Evolutionary conservation across 305 asterid genomes (phyloP).

Genomic region (Solanum hybrid): DNA sequence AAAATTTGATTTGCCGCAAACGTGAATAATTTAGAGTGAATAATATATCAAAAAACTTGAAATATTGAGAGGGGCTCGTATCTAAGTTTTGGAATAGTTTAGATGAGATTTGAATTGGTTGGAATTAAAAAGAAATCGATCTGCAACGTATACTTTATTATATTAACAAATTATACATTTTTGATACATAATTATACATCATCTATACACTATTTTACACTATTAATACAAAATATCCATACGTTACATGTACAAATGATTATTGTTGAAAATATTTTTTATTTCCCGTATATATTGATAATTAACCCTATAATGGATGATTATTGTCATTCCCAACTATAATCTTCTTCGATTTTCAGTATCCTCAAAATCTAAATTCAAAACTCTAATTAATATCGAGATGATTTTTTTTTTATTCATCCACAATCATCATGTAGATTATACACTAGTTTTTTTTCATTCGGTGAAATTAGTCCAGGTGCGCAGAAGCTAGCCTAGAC

Average conservation of each 20-base stretch:
- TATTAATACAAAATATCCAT: too few relatives aligned
- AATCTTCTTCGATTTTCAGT: not conserved
- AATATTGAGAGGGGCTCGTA: not conserved
- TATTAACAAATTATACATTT: too few relatives aligned
- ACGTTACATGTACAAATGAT: not conserved
- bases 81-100: not conserved
- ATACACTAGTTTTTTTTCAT: too few relatives aligned
- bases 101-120: not conserved
- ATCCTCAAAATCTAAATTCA: not conserved
- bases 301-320: not conserved
- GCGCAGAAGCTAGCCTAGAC: not conserved
- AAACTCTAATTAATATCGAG: not conserved
- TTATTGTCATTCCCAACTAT: not conserved
- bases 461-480: not conserved
- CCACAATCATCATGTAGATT: not conserved
- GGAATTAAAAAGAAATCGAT: too few relatives aligned
- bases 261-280: not conserved
- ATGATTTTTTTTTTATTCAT: too few relatives aligned
- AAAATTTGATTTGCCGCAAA: not conserved
- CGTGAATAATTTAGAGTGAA: not conserved
- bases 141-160: too few relatives aligned
- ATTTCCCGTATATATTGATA: not conserved
- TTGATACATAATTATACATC: not conserved
- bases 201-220: not conserved
- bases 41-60: too few relatives aligned